phyloP scores from a whole-genome alignment of 306 rosid genomes.

The Rosa persica region DNA sequence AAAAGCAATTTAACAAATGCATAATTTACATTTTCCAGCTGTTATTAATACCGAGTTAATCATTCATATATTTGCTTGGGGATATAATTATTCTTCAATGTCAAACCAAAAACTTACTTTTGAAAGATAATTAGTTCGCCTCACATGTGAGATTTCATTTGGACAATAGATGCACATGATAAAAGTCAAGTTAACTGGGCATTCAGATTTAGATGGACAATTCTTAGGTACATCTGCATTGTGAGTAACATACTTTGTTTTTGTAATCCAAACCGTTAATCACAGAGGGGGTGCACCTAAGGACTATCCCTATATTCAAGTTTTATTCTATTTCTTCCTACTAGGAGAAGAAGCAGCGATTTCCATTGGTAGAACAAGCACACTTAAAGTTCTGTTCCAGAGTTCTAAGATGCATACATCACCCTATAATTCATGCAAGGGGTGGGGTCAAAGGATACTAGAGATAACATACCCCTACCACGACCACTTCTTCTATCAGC shows the following conservation, averaged over 20 bases:
- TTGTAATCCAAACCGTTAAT: not conserved
- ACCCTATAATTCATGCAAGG: not conserved
- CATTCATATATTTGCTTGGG: not conserved
- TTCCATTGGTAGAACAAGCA: not conserved
- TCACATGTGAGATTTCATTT: not conserved
- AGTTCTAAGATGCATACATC: not conserved
- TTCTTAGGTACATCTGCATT: not conserved
- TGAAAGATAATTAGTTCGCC: not conserved
- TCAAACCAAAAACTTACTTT: not conserved
- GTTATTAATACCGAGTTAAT: not conserved
- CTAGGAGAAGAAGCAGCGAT: not conserved
- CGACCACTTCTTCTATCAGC: constrained; percentile 75
- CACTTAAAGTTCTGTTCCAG: not conserved
- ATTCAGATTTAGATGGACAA: not conserved
- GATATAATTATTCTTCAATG: not conserved
- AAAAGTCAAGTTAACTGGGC: not conserved
- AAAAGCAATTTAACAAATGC: not conserved
- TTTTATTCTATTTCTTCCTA: not conserved
- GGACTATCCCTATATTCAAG: not conserved
- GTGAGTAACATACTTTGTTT: not conserved
- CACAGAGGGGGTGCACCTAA: not conserved
- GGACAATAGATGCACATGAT: not conserved
- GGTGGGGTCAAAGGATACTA: not conserved
- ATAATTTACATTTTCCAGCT: not conserved
- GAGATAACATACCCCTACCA: constrained; percentile 76